Evolutionary conservation across 2,329 filamentous ascomycete genomes (phyloP), one percentile per base, ranked within the genome.

Genomic region (Penicillium sp.): DNA sequence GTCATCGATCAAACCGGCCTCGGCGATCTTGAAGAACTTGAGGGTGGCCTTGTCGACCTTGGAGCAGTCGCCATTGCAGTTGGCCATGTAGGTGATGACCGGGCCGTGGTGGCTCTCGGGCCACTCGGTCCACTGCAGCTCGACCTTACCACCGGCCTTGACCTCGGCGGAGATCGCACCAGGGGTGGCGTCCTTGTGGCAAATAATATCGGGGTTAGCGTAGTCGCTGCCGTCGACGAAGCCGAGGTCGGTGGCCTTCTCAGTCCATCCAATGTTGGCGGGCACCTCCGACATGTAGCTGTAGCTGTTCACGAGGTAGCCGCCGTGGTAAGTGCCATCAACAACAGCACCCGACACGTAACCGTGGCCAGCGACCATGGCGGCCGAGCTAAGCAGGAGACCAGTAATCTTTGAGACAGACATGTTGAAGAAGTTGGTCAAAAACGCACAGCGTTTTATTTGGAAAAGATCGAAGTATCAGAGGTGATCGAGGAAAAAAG

Each of bases 41-140:
- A 87, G 78, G 5, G 74, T 67, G 2, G 70, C 73, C 71, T 84
- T 82, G 71, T 83, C 79, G 55, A 81, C 82, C 0, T 71, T 70
- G 38, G 80, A 75, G 71, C 83, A 87, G 70, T 85, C 79, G 23
- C 81, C 83, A 52, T 80, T 73, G 73, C 83, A 86, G 64, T 79
- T 79, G 54, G 86, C 86, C 16, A 88, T 75, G 76, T 88, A 88
- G 70, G 82, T 82, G 60, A 88, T 79, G 64, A 88, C 81, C 13
- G 86, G 86, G 3, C 84, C 84, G 62, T 86, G 79, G 75, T 90
- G 84, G 53, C 79, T 81, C 10, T 81, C 77, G n/a, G 87, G 86
- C 87, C 87, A 90, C 16, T 76, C 76, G 57, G 79, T 83, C 87
- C 87, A 89, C 65, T 84, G 79, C 48, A 89, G 73, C 57, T 82